phyloP scores from a whole-genome alignment of 2,329 filamentous ascomycete genomes.

The Alternaria tenuissima region DNA sequence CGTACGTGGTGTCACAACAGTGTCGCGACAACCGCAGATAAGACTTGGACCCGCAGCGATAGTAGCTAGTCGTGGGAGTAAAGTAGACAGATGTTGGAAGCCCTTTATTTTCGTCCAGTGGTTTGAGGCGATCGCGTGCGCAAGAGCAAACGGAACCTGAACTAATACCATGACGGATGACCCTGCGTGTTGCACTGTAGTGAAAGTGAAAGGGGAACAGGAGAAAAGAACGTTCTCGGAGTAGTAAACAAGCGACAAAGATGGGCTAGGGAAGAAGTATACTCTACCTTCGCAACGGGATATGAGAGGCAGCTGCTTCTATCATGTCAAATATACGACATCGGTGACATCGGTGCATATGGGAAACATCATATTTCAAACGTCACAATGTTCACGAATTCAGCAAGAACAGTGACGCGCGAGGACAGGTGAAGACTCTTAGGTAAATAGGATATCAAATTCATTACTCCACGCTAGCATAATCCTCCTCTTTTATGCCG shows the following conservation, averaged over 20 bases:
- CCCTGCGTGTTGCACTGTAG: not conserved
- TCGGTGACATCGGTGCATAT: no score
- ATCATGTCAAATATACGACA: no score
- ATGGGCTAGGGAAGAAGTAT: no score
- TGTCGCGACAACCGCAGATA: not conserved
- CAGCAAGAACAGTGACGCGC: no score
- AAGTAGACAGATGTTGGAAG: not conserved
- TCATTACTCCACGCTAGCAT: not conserved
- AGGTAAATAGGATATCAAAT: not conserved
- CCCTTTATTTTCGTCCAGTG: not conserved
- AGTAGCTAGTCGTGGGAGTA: not conserved
- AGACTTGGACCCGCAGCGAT: not conserved
- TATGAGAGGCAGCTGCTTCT: no score
- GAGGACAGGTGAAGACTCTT: not conserved
- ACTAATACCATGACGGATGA: not conserved
- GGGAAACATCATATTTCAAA: no score
- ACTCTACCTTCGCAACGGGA: fast-evolving
- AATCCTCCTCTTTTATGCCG: fast-evolving
- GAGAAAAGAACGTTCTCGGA: no score
- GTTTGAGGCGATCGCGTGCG: not conserved
- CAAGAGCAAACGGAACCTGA: conserved; percentile 3
- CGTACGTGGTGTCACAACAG: not conserved
- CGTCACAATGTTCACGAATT: no score
- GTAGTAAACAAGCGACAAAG: not conserved
- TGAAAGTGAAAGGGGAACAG: conserved; percentile 2